Evolutionary conservation across 202 grass and related monocot genomes (phyloP), one percentile per base, ranked within the genome.

Genomic region (Bolboschoenoplectus hybrid): DNA sequence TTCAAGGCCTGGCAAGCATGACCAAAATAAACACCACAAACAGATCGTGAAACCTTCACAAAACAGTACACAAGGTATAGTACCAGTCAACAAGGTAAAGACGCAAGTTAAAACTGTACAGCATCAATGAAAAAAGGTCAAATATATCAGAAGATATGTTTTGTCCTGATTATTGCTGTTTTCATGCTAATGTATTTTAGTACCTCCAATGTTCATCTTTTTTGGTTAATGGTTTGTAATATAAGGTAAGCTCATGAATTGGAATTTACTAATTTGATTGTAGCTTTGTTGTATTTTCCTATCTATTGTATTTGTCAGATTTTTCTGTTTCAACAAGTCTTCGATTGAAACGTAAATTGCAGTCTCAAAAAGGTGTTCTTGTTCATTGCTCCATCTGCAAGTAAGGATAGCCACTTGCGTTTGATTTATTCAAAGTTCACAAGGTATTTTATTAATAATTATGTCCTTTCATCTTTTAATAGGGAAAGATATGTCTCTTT

Each of bases 381-480:
- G 82, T 88, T 80, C 82, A 36, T 74, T 97, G 95, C 51, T 77
- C 85, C 84, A 84, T 93, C 14, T 97, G 95, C 89, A 83, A 90
- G 95, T 97, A 90, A 85, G 82, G 84, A 64, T 86, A 47, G 75
- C 9, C 9, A n/a, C 14, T 6, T 56, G 17, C 7, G 9, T 32
- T 56, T 81, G 51, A 50, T 56, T 80, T 35, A 26, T 47, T 81
- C 6, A 6, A 61, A 55, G 14, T 68, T 34, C 11, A 39, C 16
- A 1, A 16, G 65, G 11, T 68, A 40, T 41, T 40, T 68, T 40
- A 3, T 67, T 67, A 58, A 62, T 67, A 14, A 38, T 52, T 74
- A 72, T 75, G 4, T 65, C 43, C 0, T 8, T 85, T 68, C 36
- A 68, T 68, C 9, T 68, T 67, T 40, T 10, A 40, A 81, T 84